Conservation (phyloP, 805 yeast genomes). For the Pichia sporocuriosa region DNA sequence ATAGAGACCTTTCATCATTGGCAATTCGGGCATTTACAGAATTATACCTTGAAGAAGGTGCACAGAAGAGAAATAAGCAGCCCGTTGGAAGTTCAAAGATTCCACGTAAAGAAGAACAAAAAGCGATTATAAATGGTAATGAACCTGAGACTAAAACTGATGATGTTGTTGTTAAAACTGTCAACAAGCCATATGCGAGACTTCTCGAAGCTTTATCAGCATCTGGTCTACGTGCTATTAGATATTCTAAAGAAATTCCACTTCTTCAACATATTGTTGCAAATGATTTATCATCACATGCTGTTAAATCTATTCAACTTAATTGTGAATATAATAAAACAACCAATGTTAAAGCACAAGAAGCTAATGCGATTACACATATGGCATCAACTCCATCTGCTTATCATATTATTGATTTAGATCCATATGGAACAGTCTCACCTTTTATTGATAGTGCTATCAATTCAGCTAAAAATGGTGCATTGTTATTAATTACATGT, state of each 20-base stretch:
- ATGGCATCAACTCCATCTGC: conserved; percentile 52
- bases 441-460: conserved; percentile 93
- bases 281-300: conserved; percentile 80
- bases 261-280: conserved; percentile 69
- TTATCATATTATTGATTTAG: conserved; percentile 87
- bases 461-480: conserved; percentile 77
- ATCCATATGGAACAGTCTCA: conserved; percentile 96
- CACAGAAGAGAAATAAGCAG: conserved; percentile 24
- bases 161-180: conserved; percentile 4
- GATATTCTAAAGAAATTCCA: conserved; percentile 91
- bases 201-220: conserved; percentile 91
- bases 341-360: conserved; percentile 53
- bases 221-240: conserved; percentile 86
- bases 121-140: conserved; percentile 13
- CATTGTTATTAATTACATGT: conserved; percentile 83
- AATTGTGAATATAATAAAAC: conserved; percentile 67
- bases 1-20: conserved; percentile 80
- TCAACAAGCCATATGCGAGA: conserved; percentile 43
- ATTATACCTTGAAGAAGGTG: conserved; percentile 38
- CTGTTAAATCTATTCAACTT: conserved; percentile 71
- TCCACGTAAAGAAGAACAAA: conserved; percentile 14
- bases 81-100: conserved; percentile 15
- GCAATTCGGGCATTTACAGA: conserved; percentile 85
- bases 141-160: conserved; percentile 6
- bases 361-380: conserved; percentile 85